These are phyloP conservation scores for Trichoderma koningii DNA, from an alignment of 2,329 filamentous ascomycete species.

Conservation along the genomic window DNA sequence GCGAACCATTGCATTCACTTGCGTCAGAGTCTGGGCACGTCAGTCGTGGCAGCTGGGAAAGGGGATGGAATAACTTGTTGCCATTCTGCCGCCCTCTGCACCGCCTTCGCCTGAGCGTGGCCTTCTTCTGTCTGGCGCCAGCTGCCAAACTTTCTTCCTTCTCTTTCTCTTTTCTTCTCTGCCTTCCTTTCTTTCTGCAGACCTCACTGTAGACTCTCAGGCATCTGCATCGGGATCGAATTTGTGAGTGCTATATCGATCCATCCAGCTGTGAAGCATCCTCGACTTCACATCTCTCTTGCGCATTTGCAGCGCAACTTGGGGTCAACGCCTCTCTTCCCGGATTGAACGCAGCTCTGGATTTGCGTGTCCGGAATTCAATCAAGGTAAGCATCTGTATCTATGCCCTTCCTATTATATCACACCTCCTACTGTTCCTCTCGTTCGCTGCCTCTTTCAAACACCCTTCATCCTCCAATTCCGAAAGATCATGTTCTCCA, in stretches of 20 bases:
- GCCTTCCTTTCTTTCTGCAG: background rate
- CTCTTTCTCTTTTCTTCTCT: background rate
- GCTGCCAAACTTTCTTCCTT: background rate
- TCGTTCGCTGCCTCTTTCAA: background rate
- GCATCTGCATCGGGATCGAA: background rate
- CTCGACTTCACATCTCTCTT: background rate
- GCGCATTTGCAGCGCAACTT: background rate
- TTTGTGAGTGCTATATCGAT: background rate
- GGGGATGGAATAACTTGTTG: constrained; percentile 21
- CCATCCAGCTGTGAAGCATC: background rate
- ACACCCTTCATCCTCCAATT: background rate
- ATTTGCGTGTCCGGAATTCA: background rate
- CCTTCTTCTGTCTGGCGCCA: background rate
- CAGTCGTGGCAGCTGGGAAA: background rate
- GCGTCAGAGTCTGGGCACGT: background rate
- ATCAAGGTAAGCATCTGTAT: background rate
- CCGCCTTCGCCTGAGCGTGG: constrained; percentile 1
- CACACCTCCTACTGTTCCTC: background rate
- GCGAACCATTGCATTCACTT: background rate
- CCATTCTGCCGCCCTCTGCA: constrained; percentile 22
- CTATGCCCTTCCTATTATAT: background rate
- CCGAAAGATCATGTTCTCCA: background rate
- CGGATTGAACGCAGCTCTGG: background rate
- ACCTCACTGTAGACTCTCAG: background rate
- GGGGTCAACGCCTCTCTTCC: background rate